Conservation (phyloP, 176 grass and related monocot genomes). For the Avena insularis region DNA sequence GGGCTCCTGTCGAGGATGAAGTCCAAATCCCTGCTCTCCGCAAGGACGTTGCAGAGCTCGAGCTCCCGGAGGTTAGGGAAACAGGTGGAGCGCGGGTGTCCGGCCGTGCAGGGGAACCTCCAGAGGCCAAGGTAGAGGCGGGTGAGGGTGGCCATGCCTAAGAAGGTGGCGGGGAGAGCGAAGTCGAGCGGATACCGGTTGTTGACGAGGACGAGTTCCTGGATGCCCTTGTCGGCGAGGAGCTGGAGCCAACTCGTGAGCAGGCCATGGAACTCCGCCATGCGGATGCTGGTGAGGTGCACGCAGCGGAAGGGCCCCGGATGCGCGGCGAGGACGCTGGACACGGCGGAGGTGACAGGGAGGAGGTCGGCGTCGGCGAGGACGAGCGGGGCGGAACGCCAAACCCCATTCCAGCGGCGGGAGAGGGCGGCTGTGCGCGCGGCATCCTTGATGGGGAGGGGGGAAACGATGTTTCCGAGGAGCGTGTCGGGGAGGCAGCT, state of each 20-base stretch:
- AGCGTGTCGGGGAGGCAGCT: slow-evolving; percentile 7
- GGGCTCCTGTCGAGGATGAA: slow-evolving; percentile 19
- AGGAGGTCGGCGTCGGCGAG: slow-evolving; percentile 4
- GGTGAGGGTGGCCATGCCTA: slow-evolving; percentile 8
- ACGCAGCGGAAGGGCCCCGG: not conserved
- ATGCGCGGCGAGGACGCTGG: slow-evolving; percentile 15
- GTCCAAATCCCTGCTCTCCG: slow-evolving; percentile 23
- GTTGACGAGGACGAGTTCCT: slow-evolving; percentile 16
- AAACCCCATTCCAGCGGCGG: slow-evolving; percentile 17
- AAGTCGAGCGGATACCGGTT: not conserved
- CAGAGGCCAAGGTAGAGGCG: slow-evolving; percentile 11
- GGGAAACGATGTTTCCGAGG: not conserved
- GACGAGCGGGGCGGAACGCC: slow-evolving; percentile 18
- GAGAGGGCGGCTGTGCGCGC: not conserved
- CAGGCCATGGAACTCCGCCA: not conserved
- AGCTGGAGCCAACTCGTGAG: slow-evolving; percentile 16
- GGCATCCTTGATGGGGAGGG: not conserved
- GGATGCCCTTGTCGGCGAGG: not conserved
- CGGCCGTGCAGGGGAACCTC: not conserved
- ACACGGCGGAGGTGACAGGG: slow-evolving; percentile 1
- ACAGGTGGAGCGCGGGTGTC: not conserved
- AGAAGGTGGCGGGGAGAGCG: not conserved
- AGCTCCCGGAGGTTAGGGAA: slow-evolving; percentile 16
- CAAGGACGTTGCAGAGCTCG: not conserved
- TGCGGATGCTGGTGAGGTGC: not conserved